Evolutionary conservation across 257 asterid species (phyloP).

Genomic region (Petrea volubilis): DNA sequence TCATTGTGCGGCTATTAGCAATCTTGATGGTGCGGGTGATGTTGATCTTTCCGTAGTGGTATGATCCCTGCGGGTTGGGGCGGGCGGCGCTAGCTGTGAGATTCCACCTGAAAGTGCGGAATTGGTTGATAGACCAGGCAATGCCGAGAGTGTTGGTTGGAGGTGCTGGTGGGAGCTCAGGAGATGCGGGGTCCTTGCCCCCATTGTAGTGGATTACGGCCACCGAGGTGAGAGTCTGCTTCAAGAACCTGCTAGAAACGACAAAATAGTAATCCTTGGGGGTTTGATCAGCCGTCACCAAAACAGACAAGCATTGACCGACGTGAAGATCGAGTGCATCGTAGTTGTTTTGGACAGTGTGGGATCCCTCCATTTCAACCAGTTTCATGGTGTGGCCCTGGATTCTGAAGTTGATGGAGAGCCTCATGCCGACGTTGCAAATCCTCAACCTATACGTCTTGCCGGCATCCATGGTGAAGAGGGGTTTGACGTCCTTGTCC

Average conservation of each 20-base stretch:
- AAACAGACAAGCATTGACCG: constrained; percentile 53
- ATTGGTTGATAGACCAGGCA: constrained; percentile 57
- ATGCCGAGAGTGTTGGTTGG: constrained; percentile 45
- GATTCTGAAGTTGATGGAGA: constrained; percentile 46
- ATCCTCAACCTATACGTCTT: constrained; percentile 57
- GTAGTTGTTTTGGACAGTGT: constrained; percentile 51
- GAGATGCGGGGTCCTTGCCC: constrained; percentile 39
- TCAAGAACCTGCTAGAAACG: constrained; percentile 45
- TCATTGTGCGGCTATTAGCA: constrained; percentile 22
- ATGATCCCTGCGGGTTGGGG: constrained; percentile 64
- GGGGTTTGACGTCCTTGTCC: constrained; percentile 31
- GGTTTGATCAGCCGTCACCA: constrained; percentile 46
- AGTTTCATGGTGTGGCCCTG: constrained; percentile 54
- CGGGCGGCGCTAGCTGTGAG: constrained; percentile 61
- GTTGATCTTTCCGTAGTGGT: constrained; percentile 59
- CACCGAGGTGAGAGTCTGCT: constrained; percentile 35
- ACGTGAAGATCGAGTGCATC: constrained; percentile 56
- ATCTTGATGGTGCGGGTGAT: constrained; percentile 62
- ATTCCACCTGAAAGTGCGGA: constrained; percentile 65
- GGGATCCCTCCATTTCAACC: constrained; percentile 62
- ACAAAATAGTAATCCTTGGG: constrained; percentile 57
- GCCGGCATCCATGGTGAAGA: constrained; percentile 44
- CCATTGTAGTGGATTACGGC: constrained; percentile 38
- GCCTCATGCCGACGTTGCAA: constrained; percentile 51
- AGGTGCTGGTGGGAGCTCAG: constrained; percentile 48